phyloP scores from a whole-genome alignment of 768 basidiomycete genomes.

The Hydnomerulius pinastri region DNA sequence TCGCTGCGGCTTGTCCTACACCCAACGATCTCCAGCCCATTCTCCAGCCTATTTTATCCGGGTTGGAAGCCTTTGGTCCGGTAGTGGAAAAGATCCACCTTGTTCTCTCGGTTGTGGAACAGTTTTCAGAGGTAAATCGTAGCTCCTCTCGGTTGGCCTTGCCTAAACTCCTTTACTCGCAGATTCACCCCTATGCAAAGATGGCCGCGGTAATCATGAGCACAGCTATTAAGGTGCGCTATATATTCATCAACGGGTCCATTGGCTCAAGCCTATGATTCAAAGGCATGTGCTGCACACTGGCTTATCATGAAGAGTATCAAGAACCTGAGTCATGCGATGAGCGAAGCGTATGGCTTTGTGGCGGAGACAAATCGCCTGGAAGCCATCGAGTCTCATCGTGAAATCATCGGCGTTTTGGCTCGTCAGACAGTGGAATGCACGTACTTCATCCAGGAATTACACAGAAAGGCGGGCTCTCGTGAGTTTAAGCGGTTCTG shows the following conservation, averaged over 20 bases:
- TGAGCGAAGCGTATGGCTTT: slow-evolving; percentile 9
- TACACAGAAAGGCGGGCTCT: slow-evolving; percentile 20
- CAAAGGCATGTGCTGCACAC: slow-evolving; percentile 5
- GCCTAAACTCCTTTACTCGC: not conserved
- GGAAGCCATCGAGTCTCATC: slow-evolving; percentile 3
- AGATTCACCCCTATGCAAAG: slow-evolving; percentile 17
- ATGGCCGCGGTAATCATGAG: slow-evolving; percentile 7
- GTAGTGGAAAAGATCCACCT: slow-evolving; percentile 9
- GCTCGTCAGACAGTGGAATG: slow-evolving; percentile 30
- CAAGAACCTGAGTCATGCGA: slow-evolving; percentile 1
- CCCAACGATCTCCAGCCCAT: too few species aligned
- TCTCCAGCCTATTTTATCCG: too few species aligned
- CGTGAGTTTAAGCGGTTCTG: slow-evolving; percentile 18
- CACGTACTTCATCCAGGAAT: slow-evolving; percentile 31
- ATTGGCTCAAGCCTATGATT: not conserved
- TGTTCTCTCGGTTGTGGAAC: slow-evolving; percentile 1
- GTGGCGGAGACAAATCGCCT: slow-evolving; percentile 6
- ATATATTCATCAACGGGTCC: too few species aligned
- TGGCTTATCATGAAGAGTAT: slow-evolving; percentile 1
- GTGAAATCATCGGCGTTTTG: slow-evolving; percentile 9
- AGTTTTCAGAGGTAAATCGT: slow-evolving; percentile 6
- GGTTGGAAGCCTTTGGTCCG: slow-evolving; percentile 5
- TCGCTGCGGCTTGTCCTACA: too few species aligned
- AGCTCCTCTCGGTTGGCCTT: too few species aligned
- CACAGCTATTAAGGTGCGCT: slow-evolving; percentile 2